Base-by-base conservation (phyloP, 1,284 basidiomycete species). In the Xerocomus minutiporus region DNA sequence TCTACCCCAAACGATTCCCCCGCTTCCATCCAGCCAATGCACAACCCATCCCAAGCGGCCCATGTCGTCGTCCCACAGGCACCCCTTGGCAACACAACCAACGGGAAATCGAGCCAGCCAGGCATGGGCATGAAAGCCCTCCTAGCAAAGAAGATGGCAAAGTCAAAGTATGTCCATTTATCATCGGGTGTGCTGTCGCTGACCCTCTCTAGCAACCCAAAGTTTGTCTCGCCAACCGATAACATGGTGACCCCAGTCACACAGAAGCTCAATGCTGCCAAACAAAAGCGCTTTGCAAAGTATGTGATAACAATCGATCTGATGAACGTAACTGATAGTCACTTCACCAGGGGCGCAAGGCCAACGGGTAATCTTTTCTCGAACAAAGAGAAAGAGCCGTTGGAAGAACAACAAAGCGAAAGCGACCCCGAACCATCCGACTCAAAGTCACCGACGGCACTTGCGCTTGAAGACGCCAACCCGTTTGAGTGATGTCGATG, bases 241-340 rank as follows among this genome's bases (percentile, higher is more conserved):
- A 91, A 89, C 64, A 77, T 97, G 70, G 84, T 96, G 78, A 95
- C 93, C 4, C 94, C 94, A 1, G 85, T 84, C 68, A 89, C 92
- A 5, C 86, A 92, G 72, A 97, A 96, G 72, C 81, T 97, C 51
- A 86, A 78, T 49, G 87, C 88, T 20, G 87, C 88, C 4, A 94
- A 86, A 79, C 93, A 94, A 79, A 93, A 93, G 71, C 91, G 92
- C 62, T 97, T 95, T 65, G 75, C 73, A 49, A 95, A 91, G 93
- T 95, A 59, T 47, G 88, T 75, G 20, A 31, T 15, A n/a, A 25
- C 15, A 28, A 48, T 38, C 36, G 42, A 45, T 46, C 50, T 11
- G 48, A 43, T 38, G 23, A 44, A 36, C 15, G 29, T 15, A 31
- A 25, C 57, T 60, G 31, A 61, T 52, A 32, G 5, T 8, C 52